Evolutionary conservation across 2,329 filamentous ascomycete genomes (phyloP).

Genomic region (Tolypocladium sp.): DNA sequence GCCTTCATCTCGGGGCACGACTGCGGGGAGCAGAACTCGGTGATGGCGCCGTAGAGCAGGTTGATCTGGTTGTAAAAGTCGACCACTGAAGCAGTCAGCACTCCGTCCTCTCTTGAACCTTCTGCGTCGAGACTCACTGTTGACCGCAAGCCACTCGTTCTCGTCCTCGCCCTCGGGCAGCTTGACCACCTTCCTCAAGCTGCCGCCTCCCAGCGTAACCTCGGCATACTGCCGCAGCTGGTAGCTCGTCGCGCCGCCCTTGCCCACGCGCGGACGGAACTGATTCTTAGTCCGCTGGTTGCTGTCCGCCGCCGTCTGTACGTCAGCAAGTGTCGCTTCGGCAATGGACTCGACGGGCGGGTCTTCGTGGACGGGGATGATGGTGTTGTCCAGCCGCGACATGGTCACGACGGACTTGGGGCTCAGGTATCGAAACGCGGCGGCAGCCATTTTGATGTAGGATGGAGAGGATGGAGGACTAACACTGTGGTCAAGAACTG

Average conservation of each 20-base stretch:
- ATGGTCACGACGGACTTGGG: constrained; percentile 22
- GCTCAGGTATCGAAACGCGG: constrained; percentile 20
- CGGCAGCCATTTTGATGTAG: constrained; percentile 9
- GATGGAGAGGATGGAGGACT: constrained; percentile 13
- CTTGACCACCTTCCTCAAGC: constrained; percentile 91
- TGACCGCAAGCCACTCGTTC: constrained; percentile 97
- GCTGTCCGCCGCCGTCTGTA: constrained; percentile 33
- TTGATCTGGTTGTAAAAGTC: constrained; percentile 99
- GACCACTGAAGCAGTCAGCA: constrained; percentile 56
- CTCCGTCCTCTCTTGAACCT: not conserved
- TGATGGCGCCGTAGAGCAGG: constrained; percentile 95
- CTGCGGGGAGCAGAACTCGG: constrained; percentile 95
- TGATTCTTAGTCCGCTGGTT: constrained; percentile 83
- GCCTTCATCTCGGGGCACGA: constrained; percentile 99
- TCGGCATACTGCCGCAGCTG: constrained; percentile 97
- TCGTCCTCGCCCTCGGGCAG: constrained; percentile 94
- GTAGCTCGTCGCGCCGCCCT: constrained; percentile 79
- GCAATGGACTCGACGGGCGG: constrained; percentile 6
- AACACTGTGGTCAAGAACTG: constrained; percentile 35
- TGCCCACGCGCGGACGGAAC: constrained; percentile 82
- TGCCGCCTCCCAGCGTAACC: constrained; percentile 89
- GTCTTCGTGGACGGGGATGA: constrained; percentile 21
- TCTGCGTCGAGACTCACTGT: constrained; percentile 53
- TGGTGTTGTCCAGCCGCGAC: constrained; percentile 18
- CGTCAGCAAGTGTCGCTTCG: constrained; percentile 19